Evolutionary conservation across 441 rosid genomes (phyloP).

Genomic region (Gossypium schwendimanii): DNA sequence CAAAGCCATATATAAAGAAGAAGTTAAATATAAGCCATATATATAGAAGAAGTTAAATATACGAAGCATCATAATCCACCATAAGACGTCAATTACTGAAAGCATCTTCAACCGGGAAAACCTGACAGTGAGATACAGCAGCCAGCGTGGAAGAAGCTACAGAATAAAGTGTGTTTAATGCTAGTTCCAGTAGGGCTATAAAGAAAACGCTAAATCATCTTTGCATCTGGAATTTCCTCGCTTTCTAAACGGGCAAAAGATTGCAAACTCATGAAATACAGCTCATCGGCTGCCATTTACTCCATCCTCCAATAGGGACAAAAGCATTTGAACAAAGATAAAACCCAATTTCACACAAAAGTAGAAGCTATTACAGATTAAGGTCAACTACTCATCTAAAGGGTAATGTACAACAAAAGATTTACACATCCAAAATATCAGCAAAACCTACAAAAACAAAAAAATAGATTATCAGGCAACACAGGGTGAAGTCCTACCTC

Average conservation of each 20-base stretch:
- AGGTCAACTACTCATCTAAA: neutral
- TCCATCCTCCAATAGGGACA: neutral
- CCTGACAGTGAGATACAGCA: neutral
- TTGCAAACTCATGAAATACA: neutral
- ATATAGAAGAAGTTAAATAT: neutral
- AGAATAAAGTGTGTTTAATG: neutral
- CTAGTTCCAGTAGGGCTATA: neutral
- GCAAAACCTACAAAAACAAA: constrained; percentile 10
- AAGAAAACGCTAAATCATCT: neutral
- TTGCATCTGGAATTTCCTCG: neutral
- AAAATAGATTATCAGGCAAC: neutral
- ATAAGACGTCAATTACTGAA: neutral
- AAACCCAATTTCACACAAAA: neutral
- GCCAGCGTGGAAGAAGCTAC: neutral
- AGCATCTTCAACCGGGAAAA: neutral
- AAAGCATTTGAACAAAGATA: neutral
- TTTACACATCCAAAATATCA: neutral
- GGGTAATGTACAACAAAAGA: neutral
- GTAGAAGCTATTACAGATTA: neutral
- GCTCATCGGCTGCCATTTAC: neutral
- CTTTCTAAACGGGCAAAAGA: neutral
- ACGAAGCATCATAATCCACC: neutral
- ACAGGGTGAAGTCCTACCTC: constrained; percentile 47
- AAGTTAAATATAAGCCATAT: neutral
- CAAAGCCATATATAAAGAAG: neutral